Evolutionary conservation across 352 stramenopile genomes (phyloP).

Genomic region (Phytophthora boehmeriae): DNA sequence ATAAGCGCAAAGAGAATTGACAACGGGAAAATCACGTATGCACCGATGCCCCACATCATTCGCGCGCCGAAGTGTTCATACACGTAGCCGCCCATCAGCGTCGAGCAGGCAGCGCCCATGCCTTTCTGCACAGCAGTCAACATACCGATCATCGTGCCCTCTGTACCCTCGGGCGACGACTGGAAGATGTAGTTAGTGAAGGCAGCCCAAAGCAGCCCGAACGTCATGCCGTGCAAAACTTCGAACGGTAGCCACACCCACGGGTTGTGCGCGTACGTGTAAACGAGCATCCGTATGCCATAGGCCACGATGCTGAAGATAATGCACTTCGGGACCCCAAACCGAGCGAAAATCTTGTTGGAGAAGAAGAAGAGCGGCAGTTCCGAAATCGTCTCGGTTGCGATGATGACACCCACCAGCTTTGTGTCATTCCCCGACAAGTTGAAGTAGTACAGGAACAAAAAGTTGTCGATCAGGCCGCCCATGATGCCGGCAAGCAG

Average conservation of each 20-base stretch:
- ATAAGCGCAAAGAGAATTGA: slow-evolving; percentile 46
- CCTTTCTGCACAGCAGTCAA: slow-evolving; percentile 72
- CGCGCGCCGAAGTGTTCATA: slow-evolving; percentile 66
- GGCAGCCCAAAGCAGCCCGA: slow-evolving; percentile 70
- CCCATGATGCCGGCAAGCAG: slow-evolving; percentile 65
- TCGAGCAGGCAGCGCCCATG: slow-evolving; percentile 61
- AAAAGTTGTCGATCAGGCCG: slow-evolving; percentile 71
- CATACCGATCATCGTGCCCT: slow-evolving; percentile 78
- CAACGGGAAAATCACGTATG: slow-evolving; percentile 54
- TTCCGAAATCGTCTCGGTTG: slow-evolving; percentile 70
- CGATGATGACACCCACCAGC: slow-evolving; percentile 73
- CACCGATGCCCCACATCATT: slow-evolving; percentile 65
- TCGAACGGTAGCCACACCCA: slow-evolving; percentile 73
- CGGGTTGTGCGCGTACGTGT: slow-evolving; percentile 66
- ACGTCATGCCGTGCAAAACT: slow-evolving; percentile 71
- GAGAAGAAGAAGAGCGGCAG: slow-evolving; percentile 80
- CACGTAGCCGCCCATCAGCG: slow-evolving; percentile 71
- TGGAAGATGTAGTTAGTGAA: slow-evolving; percentile 84
- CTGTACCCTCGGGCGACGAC: slow-evolving; percentile 57
- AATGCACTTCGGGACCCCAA: slow-evolving; percentile 60
- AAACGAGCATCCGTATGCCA: slow-evolving; percentile 61
- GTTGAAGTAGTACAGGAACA: slow-evolving; percentile 79
- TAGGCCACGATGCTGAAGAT: slow-evolving; percentile 60
- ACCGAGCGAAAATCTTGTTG: slow-evolving; percentile 66
- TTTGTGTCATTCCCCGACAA: slow-evolving; percentile 64